These are phyloP conservation scores for Nicotiana noctiflora DNA, from an alignment of 257 asterid species.

Conservation along the genomic window DNA sequence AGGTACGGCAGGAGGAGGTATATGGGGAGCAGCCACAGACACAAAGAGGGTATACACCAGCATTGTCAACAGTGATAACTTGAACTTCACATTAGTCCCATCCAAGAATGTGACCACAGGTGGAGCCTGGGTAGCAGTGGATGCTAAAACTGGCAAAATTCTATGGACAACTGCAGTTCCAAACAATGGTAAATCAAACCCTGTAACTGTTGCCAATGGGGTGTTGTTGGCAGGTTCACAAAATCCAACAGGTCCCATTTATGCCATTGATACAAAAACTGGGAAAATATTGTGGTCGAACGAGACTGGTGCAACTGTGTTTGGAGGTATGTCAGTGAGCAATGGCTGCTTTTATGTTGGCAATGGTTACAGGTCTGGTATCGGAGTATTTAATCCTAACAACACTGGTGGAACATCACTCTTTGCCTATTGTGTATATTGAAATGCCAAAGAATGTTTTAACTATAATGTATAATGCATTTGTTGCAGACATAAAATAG, in stretches of 20 bases:
- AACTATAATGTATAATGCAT: background rate
- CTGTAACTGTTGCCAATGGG: constrained; percentile 39
- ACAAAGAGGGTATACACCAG: constrained; percentile 34
- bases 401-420: constrained; percentile 35
- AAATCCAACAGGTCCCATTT: constrained; percentile 33
- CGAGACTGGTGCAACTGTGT: constrained; percentile 39
- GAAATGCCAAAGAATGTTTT: background rate
- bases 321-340: constrained; percentile 49
- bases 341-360: constrained; percentile 46
- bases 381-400: constrained; percentile 1
- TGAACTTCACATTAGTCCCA: constrained; percentile 34
- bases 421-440: constrained; percentile 38
- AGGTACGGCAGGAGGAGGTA: constrained; percentile 40
- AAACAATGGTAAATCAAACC: constrained; percentile 28
- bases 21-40: constrained; percentile 57
- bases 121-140: constrained; percentile 56
- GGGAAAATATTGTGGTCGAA: constrained; percentile 43
- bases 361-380: constrained; percentile 25
- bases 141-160: constrained; percentile 32
- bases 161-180: constrained; percentile 55
- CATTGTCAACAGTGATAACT: constrained; percentile 23
- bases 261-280: constrained; percentile 27
- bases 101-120: constrained; percentile 27
- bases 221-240: constrained; percentile 43
- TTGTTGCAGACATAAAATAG: background rate